These are phyloP conservation scores for Verticillium nubilum DNA, from an alignment of 2,329 filamentous ascomycete genomes.

Conservation along the genomic window DNA sequence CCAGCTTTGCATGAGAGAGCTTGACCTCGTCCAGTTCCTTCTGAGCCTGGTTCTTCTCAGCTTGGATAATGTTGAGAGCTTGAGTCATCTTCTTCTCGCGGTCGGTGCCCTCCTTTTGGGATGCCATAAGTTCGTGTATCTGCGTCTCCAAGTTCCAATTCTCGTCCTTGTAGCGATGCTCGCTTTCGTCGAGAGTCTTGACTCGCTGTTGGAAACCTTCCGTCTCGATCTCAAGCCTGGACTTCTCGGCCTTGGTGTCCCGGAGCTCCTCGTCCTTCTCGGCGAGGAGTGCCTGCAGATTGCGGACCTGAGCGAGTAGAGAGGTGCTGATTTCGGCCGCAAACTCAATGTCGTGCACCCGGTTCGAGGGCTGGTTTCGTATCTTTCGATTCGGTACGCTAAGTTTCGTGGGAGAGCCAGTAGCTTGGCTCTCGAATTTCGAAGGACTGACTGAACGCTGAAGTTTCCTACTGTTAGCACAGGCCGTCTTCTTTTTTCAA, in stretches of 20 bases:
- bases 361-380: constrained; percentile 81
- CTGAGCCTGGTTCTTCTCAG: constrained; percentile 73
- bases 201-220: constrained; percentile 76
- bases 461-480: not conserved
- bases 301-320: constrained; percentile 86
- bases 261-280: constrained; percentile 87
- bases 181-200: constrained; percentile 82
- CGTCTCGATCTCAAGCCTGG: constrained; percentile 74
- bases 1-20: constrained; percentile 68
- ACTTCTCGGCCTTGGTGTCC: constrained; percentile 66
- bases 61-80: constrained; percentile 60
- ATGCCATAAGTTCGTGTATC: constrained; percentile 73
- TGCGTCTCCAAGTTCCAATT: constrained; percentile 97
- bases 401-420: constrained; percentile 83
- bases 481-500: not conserved
- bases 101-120: constrained; percentile 70
- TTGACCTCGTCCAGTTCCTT: constrained; percentile 90
- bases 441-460: constrained; percentile 67
- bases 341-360: constrained; percentile 94
- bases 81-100: constrained; percentile 78
- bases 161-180: constrained; percentile 95
- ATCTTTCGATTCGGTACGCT: constrained; percentile 81
- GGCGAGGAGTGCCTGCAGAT: constrained; percentile 75
- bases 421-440: constrained; percentile 79
- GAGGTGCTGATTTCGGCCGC: constrained; percentile 98